Base-by-base conservation (phyloP, 1,284 basidiomycete species). In the Leccinum subspadiceum region DNA sequence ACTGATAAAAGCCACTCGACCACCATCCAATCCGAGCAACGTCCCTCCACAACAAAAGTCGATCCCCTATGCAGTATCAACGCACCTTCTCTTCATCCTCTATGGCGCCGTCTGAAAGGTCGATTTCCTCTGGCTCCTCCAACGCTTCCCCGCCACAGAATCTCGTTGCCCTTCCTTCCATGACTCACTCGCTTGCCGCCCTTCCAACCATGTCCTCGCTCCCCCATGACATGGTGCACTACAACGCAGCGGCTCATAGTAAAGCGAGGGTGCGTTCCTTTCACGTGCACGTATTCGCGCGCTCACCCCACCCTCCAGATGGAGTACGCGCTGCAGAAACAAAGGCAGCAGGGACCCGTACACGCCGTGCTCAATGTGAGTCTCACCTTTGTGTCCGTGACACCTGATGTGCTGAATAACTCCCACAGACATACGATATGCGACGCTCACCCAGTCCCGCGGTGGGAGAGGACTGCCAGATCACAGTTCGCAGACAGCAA, bases 401-500 rank as follows among this genome's bases (percentile, higher is more conserved):
- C 53, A 44, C 35, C n/a, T 29, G 50, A 13, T 9, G n/a, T 17
- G 6, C 56, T 69, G 26, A 74, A 1, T 33, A 46, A 2, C 41
- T 37, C n/a, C 3, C 49, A 55, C 56, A 72, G 70, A 66, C 69
- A 15, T 72, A 72, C 13, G 72, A 75, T 9, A 22, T 64, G 56
- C 68, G 70, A 48, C 70, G 70, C 53, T 69, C 70, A 39, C 72
- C 70, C 22, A 72, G 70, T 57, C 73, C 70, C 29, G 70, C 71
- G 7, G 17, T 71, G 46, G 58, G 60, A 12, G 70, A 72, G 54
- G 70, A 72, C 2, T 55, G 68, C n/a, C 73, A 66, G 26, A 72
- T 72, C 57, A 75, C 73, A 0, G 65, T 72, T 24, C 70, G 70
- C 60, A 64, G 72, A 65, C 70, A 75, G 48, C 68, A 69, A 63